Evolutionary conservation across 139 green algal genomes (phyloP).

Genomic region (Chlorella sp.): DNA sequence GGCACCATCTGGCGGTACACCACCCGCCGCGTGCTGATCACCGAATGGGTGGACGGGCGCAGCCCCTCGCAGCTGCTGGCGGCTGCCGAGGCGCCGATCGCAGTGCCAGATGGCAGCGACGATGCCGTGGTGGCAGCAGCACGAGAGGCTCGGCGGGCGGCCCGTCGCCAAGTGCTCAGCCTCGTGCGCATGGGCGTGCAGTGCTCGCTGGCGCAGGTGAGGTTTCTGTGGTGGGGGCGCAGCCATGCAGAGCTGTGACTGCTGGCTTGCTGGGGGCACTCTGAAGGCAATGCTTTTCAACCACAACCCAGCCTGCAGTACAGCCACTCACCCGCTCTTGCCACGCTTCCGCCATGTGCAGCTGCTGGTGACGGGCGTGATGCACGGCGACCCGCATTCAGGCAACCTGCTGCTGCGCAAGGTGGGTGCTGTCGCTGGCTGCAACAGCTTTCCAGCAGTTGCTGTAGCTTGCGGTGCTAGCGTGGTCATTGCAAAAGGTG

Average conservation of each 20-base stretch:
- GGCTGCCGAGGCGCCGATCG: not conserved
- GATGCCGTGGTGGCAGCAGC: no score
- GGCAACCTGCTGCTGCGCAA: constrained; percentile 94
- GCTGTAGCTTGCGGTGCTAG: no score
- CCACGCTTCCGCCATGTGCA: constrained; percentile 39
- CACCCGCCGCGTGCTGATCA: constrained; percentile 78
- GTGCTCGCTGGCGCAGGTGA: constrained; percentile 81
- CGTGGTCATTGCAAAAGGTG: no score
- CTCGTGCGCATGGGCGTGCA: constrained; percentile 96
- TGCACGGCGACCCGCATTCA: constrained; percentile 87
- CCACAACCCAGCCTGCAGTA: no score
- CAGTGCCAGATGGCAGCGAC: constrained; percentile 42
- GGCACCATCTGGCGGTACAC: constrained; percentile 36
- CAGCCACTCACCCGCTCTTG: no score
- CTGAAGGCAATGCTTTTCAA: no score
- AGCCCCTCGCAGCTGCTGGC: constrained; percentile 59
- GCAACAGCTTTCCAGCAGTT: not conserved
- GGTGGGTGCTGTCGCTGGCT: not conserved
- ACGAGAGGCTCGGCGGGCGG: not conserved
- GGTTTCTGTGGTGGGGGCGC: not conserved
- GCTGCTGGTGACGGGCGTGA: constrained; percentile 88
- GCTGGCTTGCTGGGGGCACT: not conserved
- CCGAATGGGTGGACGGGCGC: constrained; percentile 97
- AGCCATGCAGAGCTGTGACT: no score
- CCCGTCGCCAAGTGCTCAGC: constrained; percentile 82